A percentile compares a stretch with the other conserved stretches of the same genome.
Conservation (phyloP, 2,329 filamentous ascomycete species). For the Ceratocystiopsis minuta region DNA sequence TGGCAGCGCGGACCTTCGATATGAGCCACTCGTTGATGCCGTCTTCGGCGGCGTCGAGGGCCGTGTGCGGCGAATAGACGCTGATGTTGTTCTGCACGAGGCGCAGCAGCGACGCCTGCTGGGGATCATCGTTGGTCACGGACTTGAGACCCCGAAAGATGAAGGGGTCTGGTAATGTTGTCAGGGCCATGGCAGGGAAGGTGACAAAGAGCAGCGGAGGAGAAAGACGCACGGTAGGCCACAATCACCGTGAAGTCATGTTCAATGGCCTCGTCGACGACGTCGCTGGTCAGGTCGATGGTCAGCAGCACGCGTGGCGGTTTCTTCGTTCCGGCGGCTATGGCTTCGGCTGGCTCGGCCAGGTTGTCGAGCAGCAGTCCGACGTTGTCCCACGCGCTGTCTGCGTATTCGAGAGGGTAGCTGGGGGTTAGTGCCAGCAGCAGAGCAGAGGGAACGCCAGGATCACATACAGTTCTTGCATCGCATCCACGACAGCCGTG, state of each 20-base stretch:
- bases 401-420: conserved; percentile 77
- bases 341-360: conserved; percentile 13
- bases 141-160: conserved; percentile 90
- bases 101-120: conserved; percentile 69
- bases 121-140: conserved; percentile 65
- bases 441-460: not conserved
- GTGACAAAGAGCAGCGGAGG: not conserved
- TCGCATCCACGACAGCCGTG: conserved; percentile 2
- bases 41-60: conserved; percentile 67
- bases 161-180: conserved; percentile 55
- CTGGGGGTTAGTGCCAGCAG: conserved; percentile 22
- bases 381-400: conserved; percentile 92
- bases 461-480: conserved; percentile 3
- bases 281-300: conserved; percentile 75
- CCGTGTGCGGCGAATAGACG: conserved; percentile 91
- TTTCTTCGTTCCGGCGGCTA: conserved; percentile 9
- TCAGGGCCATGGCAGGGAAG: conserved; percentile 5
- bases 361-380: conserved; percentile 46
- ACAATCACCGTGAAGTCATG: conserved; percentile 63
- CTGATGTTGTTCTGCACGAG: conserved; percentile 77
- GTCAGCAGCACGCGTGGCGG: conserved; percentile 36
- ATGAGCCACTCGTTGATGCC: conserved; percentile 92
- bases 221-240: conserved; percentile 55
- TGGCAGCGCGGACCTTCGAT: conserved; percentile 43
- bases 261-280: conserved; percentile 76